Base-by-base conservation (phyloP, 1,284 basidiomycete species). In the Rhizopogon parksii region DNA sequence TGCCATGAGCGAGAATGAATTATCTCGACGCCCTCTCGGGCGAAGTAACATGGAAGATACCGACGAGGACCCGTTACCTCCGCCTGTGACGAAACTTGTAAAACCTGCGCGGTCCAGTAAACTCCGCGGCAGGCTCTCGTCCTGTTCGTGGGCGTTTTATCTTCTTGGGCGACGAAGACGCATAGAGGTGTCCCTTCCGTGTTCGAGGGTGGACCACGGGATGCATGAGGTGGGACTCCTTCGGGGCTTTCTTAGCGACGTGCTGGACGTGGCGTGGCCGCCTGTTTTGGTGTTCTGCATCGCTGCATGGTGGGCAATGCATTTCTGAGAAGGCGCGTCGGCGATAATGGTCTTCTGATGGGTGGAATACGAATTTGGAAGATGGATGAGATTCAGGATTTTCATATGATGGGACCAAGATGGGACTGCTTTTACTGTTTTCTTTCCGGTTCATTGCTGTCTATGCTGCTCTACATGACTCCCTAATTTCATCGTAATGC, bases 181-280 rank as follows among this genome's bases (percentile, higher is more conserved):
- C 4, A 36, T 73, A 48, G 56, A 52, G n/a, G 25, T 72, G 19
- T 57, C 60, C n/a, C 56, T 57, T 27, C 55, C 47, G 6, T 45
- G 53, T 35, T 36, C 47, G 37, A 48, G 32, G 1, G 49, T 45
- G 46, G 39, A 36, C 46, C 36, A 25, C 54, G 47, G 40, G 14
- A 11, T 40, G 53, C 51, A 53, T 4, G 53, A 66, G 36, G 54
- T 36, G 37, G 65, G 69, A 4, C 32, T 68, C 8, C 6, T 71
- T 40, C 51, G 59, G 8, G 71, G 70, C 14, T 63, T 66, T 14
- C 3, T 60, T 36, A 51, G 53, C 24, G 72, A 76, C 45, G 58
- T 70, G 11, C 49, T 60, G 17, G 57, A 53, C 2, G 67, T 72
- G 15, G 70, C 69, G 36, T 73, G 72, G 71, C 63, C 63, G 47